Evolutionary conservation across 352 stramenopile species (phyloP), one percentile per base, ranked within the genome.

Genomic region (Pythium vanterpoolii): DNA sequence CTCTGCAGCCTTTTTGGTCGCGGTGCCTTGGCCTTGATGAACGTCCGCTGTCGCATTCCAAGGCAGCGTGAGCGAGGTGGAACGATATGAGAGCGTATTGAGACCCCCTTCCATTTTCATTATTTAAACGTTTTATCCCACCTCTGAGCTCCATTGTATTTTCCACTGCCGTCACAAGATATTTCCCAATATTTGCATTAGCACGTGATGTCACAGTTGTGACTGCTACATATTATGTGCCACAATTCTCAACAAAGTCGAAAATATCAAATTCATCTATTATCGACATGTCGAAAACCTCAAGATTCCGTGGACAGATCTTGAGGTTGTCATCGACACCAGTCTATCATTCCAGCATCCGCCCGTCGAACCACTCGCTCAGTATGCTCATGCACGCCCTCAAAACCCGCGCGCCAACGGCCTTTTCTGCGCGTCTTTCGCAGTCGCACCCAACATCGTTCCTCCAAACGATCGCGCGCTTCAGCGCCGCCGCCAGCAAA

Each of bases 401-500:
- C 66, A 73, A 73, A 64, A 56, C 57, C 24, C 71, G 68, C 65
- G 60, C 36, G 14, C 30, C 65, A 1, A 34, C 38, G 7, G 30
- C 61, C 23, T 40, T 52, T 49, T 45, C 58, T 45, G 64, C 62
- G 47, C 63, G 55, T 39, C 26, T 62, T 13, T 39, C 40, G 43
- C 57, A 40, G 19, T 38, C n/a, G 47, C 43, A 16, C 42, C 36
- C 47, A n/a, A 19, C 45, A 2, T 19, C 62, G 48, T 68, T 69
- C 49, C 62, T 74, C 27, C 60, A 62, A 53, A 26, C 42, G 46
- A 16, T 48, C 52, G 61, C 53, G 45, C 52, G 52, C 45, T 92
- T 92, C 69, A 92, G 80, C 77, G 69, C 76, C n/a, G 65, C 66
- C 28, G 70, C 71, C 45, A 71, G 76, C 46, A 94, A 97, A 76